Conservation (phyloP, 768 basidiomycete species). For the Flagelloscypha sp. region DNA sequence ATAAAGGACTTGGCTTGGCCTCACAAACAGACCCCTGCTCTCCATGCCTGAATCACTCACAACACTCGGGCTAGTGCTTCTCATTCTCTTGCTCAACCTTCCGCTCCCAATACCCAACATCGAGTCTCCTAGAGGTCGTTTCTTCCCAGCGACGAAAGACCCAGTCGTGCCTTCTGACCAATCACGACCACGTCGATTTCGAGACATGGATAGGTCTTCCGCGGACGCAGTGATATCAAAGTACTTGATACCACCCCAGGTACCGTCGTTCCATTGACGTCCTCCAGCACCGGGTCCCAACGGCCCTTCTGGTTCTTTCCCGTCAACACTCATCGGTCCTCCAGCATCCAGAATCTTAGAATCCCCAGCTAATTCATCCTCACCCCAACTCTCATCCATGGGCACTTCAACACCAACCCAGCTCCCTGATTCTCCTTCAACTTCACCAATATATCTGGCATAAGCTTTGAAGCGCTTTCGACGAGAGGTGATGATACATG, state of each 20-base stretch:
- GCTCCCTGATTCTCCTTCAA: slow-evolving; percentile 70
- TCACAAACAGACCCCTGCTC: slow-evolving; percentile 74
- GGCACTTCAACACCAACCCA: slow-evolving; percentile 94
- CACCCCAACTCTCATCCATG: slow-evolving; percentile 46
- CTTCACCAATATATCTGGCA: slow-evolving; percentile 83
- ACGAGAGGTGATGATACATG: slow-evolving; percentile 82
- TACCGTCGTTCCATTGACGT: slow-evolving; percentile 84
- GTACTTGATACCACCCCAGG: slow-evolving; percentile 73
- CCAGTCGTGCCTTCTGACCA: slow-evolving; percentile 36
- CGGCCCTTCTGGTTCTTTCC: slow-evolving; percentile 15
- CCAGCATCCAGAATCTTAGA: too few relatives aligned
- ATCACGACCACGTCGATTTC: slow-evolving; percentile 21
- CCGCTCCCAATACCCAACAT: slow-evolving; percentile 41
- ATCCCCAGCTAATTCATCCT: slow-evolving; percentile 36
- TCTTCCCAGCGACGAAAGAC: slow-evolving; percentile 37
- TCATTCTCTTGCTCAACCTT: slow-evolving; percentile 61
- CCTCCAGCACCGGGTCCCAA: slow-evolving; percentile 32
- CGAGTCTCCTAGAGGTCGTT: slow-evolving; percentile 36
- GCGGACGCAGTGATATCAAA: slow-evolving; percentile 56
- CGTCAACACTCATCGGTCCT: too few relatives aligned
- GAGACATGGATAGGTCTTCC: too few relatives aligned
- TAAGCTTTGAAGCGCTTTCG: slow-evolving; percentile 79
- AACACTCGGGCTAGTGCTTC: slow-evolving; percentile 60
- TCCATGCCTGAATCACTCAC: slow-evolving; percentile 37
- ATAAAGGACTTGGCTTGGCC: slow-evolving; percentile 81